phyloP scores from a whole-genome alignment of 768 basidiomycete genomes.

The Boletales sp. region DNA sequence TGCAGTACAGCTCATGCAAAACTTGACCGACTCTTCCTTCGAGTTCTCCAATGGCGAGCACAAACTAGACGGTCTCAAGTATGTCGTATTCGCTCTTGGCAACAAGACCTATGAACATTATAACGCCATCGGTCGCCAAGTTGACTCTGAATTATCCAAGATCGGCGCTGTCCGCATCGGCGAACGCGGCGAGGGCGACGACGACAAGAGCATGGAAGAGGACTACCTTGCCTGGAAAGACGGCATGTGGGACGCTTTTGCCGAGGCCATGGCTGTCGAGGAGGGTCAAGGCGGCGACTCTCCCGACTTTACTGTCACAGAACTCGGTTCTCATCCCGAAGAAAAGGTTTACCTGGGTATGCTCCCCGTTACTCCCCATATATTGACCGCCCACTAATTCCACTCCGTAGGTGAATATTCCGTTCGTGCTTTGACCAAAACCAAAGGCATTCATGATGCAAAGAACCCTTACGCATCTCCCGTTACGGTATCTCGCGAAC shows the following conservation, averaged over 20 bases:
- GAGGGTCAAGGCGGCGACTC: constrained; percentile 96
- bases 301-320: constrained; percentile 89
- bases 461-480: constrained; percentile 97
- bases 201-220: constrained; percentile 99
- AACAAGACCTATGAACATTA: constrained; percentile 96
- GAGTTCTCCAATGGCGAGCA: constrained; percentile 80
- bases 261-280: constrained; percentile 81
- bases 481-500: constrained; percentile 70
- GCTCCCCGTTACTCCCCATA: constrained; percentile 16
- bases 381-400: not conserved
- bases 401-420: constrained; percentile 77
- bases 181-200: constrained; percentile 92
- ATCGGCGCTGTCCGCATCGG: constrained; percentile 87
- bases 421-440: constrained; percentile 86
- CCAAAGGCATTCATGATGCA: constrained; percentile 94
- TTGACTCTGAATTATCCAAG: constrained; percentile 69
- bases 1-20: constrained; percentile 91
- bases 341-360: constrained; percentile 93
- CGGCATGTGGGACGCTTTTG: constrained; percentile 90
- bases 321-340: constrained; percentile 65
- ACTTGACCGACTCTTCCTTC: constrained; percentile 81
- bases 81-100: constrained; percentile 91
- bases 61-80: constrained; percentile 81
- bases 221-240: constrained; percentile 99
- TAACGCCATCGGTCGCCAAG: constrained; percentile 79